Evolutionary conservation across 345 rosid species (phyloP).

Genomic region (Noccaea caerulescens): DNA sequence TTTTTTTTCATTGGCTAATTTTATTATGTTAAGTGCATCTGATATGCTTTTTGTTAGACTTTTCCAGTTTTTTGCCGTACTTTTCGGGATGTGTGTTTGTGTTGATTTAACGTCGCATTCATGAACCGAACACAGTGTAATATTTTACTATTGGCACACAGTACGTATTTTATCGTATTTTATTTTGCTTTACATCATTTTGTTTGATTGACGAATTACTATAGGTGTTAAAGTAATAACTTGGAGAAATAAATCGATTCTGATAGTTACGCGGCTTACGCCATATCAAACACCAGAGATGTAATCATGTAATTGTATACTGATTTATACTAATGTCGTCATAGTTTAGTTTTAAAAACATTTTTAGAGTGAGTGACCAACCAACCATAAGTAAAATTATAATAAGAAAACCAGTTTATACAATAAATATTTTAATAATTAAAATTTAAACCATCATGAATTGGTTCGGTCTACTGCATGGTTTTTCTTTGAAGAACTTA

Average conservation of each 20-base stretch:
- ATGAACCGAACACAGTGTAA: slow-evolving; percentile 29
- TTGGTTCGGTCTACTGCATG: too few relatives aligned
- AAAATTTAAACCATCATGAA: too few relatives aligned
- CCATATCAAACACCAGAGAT: neutral
- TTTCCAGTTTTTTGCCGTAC: slow-evolving; percentile 11
- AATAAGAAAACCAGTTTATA: too few relatives aligned
- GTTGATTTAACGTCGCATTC: slow-evolving; percentile 31
- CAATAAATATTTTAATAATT: too few relatives aligned
- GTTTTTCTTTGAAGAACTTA: too few relatives aligned
- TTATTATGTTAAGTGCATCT: neutral
- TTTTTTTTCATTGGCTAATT: neutral
- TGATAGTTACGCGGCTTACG: too few relatives aligned
- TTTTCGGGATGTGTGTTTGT: slow-evolving; percentile 34
- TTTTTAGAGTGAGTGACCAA: too few relatives aligned
- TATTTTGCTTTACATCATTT: neutral
- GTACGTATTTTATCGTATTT: slow-evolving; percentile 1
- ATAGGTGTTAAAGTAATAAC: neutral
- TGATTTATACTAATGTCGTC: too few relatives aligned
- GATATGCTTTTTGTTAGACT: slow-evolving; percentile 25
- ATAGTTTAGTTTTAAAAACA: too few relatives aligned
- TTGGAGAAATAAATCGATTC: neutral
- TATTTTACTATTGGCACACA: neutral
- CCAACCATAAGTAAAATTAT: too few relatives aligned
- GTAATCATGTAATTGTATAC: neutral
- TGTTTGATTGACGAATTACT: neutral